Evolutionary conservation across 2,329 filamentous ascomycete species (phyloP).

Genomic region (Talaromyces sp.): DNA sequence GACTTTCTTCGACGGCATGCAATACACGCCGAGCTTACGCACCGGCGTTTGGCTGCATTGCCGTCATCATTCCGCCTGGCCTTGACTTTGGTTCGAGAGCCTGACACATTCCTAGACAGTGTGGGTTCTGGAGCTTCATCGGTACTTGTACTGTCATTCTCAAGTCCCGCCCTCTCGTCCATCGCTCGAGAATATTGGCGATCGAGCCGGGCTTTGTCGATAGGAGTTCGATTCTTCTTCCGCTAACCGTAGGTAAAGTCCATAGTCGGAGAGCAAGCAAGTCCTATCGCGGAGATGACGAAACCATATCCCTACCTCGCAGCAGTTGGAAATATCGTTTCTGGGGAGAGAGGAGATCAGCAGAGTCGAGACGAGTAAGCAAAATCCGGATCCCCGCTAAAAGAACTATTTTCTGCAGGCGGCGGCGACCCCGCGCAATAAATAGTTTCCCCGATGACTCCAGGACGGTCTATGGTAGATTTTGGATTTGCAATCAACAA

Average conservation of each 20-base stretch:
- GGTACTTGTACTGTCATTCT: slow-evolving; percentile 8
- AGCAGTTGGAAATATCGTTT: neutral
- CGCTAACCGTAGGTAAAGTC: neutral
- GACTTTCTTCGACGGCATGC: slow-evolving; percentile 74
- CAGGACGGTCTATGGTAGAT: neutral
- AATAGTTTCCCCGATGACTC: neutral
- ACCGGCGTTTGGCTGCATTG: slow-evolving; percentile 58
- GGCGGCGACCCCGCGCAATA: neutral
- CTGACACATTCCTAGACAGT: neutral
- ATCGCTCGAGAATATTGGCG: slow-evolving; percentile 4
- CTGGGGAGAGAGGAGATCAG: neutral
- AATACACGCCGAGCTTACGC: slow-evolving; percentile 79
- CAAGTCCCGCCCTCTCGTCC: slow-evolving; percentile 7
- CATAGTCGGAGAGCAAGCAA: slow-evolving; percentile 2
- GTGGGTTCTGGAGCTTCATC: slow-evolving; percentile 5
- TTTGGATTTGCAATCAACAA: neutral
- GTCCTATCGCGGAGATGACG: neutral
- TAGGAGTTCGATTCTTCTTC: neutral
- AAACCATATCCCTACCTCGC: neutral
- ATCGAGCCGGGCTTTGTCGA: neutral
- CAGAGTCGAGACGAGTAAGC: neutral
- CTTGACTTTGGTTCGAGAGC: slow-evolving; percentile 21
- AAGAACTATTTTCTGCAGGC: neutral
- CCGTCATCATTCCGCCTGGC: slow-evolving; percentile 28
- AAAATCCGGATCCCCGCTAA: neutral